These are phyloP conservation scores for Rhodotorula graminis DNA, from an alignment of 768 basidiomycete genomes.

Conservation along the genomic window DNA sequence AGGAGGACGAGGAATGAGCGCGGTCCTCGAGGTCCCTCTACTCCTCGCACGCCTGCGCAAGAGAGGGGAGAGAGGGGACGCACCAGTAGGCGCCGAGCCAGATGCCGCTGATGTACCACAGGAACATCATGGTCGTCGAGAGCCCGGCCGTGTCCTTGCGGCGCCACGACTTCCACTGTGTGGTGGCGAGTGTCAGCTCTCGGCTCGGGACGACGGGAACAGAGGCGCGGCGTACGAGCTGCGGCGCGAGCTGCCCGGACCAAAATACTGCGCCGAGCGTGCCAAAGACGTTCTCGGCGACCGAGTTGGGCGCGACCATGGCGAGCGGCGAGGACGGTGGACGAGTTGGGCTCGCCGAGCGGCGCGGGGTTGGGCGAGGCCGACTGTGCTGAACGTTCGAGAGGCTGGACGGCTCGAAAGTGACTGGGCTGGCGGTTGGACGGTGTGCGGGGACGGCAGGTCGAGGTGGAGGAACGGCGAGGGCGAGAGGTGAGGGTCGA, in stretches of 20 bases:
- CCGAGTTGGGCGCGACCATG: slow-evolving; percentile 52
- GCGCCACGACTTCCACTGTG: slow-evolving; percentile 61
- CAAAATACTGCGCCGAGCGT: slow-evolving; percentile 55
- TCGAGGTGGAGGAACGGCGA: background rate
- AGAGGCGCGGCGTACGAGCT: background rate
- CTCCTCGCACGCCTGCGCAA: too few species aligned
- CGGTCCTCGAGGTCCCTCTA: too few species aligned
- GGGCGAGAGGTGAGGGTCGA: too few species aligned
- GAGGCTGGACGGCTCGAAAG: too few species aligned
- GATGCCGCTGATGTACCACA: slow-evolving; percentile 45
- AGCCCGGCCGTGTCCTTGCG: slow-evolving; percentile 65
- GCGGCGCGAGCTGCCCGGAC: slow-evolving; percentile 13
- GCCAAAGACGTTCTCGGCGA: slow-evolving; percentile 64
- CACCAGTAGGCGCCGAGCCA: slow-evolving; percentile 68
- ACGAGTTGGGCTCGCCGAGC: too few species aligned
- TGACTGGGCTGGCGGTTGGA: too few species aligned
- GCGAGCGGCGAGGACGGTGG: too few species aligned
- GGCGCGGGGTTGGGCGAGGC: too few species aligned
- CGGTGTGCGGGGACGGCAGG: background rate
- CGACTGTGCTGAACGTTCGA: too few species aligned
- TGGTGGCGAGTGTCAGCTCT: background rate
- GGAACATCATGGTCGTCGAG: slow-evolving; percentile 63
- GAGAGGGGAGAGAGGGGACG: background rate
- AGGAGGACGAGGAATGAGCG: too few species aligned
- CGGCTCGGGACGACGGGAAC: slow-evolving; percentile 2